Conservation (phyloP, 2,329 filamentous ascomycete species). For the Colletotrichum somersetense region DNA sequence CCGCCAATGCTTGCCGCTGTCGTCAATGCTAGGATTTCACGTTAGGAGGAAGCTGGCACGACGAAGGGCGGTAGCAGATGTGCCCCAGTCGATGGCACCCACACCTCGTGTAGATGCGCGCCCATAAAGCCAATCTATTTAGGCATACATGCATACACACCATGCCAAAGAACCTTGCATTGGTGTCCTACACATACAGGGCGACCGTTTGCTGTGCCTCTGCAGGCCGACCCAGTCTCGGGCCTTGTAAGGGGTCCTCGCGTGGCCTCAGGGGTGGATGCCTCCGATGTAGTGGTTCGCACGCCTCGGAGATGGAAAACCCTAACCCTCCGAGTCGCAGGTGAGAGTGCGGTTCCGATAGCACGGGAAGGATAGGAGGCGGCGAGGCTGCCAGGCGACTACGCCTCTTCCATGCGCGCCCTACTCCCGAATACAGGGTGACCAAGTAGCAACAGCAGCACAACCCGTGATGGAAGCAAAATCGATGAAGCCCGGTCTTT, state of each 20-base stretch:
- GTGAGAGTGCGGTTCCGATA: neutral
- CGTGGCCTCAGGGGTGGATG: slow-evolving; percentile 7
- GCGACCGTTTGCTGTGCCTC: neutral
- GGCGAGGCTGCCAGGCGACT: neutral
- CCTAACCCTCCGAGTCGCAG: neutral
- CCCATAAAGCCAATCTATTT: neutral
- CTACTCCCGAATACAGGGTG: neutral
- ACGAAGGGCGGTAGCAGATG: neutral
- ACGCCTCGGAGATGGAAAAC: neutral
- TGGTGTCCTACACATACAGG: neutral
- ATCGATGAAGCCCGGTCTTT: neutral
- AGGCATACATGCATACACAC: neutral
- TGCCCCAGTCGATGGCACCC: too few relatives aligned
- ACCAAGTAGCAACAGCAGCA: neutral
- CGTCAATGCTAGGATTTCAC: neutral
- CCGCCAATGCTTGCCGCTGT: neutral
- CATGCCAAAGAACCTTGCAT: neutral
- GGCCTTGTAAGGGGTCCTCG: neutral
- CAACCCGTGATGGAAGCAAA: neutral
- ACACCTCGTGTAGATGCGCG: neutral
- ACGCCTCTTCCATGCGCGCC: neutral
- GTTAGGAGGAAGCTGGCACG: neutral
- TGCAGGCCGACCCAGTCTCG: neutral
- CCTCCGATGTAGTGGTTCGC: neutral
- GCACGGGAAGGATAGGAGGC: neutral